Evolutionary conservation across 78 protist species (phyloP), one percentile per base, ranked within the genome.

Genomic region (Pigoraptor vietnamica): DNA sequence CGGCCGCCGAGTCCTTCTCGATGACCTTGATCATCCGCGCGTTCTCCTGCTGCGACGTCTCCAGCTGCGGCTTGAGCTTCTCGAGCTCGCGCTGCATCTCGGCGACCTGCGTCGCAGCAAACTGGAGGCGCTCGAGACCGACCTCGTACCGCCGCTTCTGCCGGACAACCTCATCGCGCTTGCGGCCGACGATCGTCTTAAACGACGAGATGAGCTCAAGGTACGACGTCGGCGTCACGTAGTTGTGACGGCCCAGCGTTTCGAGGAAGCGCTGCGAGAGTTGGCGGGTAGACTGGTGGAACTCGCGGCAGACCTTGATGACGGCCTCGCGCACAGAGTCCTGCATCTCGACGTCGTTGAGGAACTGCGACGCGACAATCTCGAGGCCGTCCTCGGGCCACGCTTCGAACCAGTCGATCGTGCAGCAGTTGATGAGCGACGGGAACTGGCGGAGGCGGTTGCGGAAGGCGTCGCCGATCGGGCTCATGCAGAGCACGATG

Each of bases 371-470:
- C 33, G 98, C 99, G 2, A 98, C 99, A 1, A 93, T 37, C 39
- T 6, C 10, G 55, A 98, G 94, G 21, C 98, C 99, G 81, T 98
- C 98, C 1, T 86, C 93, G 1, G 99, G 98, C 99, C 99, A 98
- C 56, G 34, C 94, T 23, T 92, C 35, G 94, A 97, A 98, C 98
- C 98, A 98, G 89, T 97, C 98, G 86, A 98, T 96, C 37, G 98
- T 95, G 95, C 98, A 96, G 90, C 95, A 93, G 91, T 94, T 94
- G 86, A 94, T 92, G 39, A 98, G 95, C 38, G 98, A 67, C 0
- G 99, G 99, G 94, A 96, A 97, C 96, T 83, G 91, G n/a, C 98
- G 93, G 81, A 97, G 95, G 35, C 98, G 95, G 23, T 83, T 39
- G 37, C 98, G 92, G 96, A 98, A 97, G 23, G 40, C 92, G 39